Percentiles rank a stretch among this genome's conserved stretches.
These are phyloP conservation scores for Marasmius tenuissimus DNA, from an alignment of 1,284 basidiomycete species.

Conservation along the genomic window DNA sequence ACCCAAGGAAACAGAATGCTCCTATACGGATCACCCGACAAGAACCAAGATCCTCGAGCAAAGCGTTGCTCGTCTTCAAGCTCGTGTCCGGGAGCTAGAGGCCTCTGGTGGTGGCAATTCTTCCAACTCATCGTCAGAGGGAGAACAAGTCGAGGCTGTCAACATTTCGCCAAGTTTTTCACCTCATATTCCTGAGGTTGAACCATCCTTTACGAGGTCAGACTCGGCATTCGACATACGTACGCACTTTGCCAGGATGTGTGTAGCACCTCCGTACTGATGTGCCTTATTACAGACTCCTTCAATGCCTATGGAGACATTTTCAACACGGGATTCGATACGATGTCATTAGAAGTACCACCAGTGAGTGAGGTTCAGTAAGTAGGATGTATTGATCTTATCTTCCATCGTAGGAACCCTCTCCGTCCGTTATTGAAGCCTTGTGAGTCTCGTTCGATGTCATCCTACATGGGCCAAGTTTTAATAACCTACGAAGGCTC, in stretches of 20 bases:
- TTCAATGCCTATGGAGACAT: too few species aligned
- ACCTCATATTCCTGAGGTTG: background rate
- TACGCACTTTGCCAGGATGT: too few species aligned
- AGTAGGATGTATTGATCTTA: too few species aligned
- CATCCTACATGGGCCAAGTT: background rate
- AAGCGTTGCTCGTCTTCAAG: constrained; percentile 13
- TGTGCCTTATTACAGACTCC: too few species aligned
- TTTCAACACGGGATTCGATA: too few species aligned
- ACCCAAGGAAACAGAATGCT: constrained; percentile 13
- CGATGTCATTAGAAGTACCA: too few species aligned
- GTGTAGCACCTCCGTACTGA: too few species aligned
- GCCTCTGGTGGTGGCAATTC: background rate
- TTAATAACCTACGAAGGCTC: constrained; percentile 13
- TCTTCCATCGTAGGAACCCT: background rate
- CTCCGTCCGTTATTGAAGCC: background rate
- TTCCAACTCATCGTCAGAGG: background rate
- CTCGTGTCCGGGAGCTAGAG: constrained; percentile 17
- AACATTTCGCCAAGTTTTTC: background rate
- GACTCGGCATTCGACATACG: too few species aligned
- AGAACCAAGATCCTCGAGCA: constrained; percentile 11
- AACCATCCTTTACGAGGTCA: too few species aligned
- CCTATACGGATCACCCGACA: constrained; percentile 13
- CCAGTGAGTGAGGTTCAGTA: too few species aligned
- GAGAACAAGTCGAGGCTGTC: background rate
- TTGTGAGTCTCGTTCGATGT: background rate